phyloP scores from a whole-genome alignment of 495 filamentous ascomycete genomes.

The Terfezia boudieri region DNA sequence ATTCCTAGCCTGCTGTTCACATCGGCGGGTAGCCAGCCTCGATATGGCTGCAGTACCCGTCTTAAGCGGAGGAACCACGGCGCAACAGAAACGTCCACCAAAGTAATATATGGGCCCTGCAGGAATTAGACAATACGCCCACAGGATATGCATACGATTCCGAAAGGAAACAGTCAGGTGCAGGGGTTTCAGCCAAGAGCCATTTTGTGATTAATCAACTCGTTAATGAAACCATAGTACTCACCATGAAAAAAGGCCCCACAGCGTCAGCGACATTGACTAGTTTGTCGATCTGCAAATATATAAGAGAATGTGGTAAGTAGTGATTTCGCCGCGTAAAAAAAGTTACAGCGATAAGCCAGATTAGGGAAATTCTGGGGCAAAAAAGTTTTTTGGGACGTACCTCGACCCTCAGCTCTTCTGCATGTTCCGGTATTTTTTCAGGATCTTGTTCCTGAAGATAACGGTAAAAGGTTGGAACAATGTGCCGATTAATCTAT shows the following conservation, averaged over 20 bases:
- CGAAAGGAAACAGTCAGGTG: slow-evolving; percentile 2
- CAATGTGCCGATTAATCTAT: slow-evolving; percentile 61
- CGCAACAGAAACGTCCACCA: slow-evolving; percentile 72
- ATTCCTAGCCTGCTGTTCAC: slow-evolving; percentile 44
- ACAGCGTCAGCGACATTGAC: slow-evolving; percentile 43
- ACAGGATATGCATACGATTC: background rate
- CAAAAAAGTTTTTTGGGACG: background rate
- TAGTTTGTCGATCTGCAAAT: slow-evolving; percentile 35
- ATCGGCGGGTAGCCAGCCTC: slow-evolving; percentile 54
- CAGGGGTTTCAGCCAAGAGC: no score
- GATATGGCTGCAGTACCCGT: slow-evolving; percentile 55
- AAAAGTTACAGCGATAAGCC: no score
- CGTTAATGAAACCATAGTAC: slow-evolving; percentile 2
- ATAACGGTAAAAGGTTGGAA: slow-evolving; percentile 61
- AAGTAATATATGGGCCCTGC: slow-evolving; percentile 39
- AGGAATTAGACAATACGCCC: background rate
- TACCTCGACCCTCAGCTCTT: slow-evolving; percentile 41
- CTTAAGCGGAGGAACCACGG: slow-evolving; percentile 66
- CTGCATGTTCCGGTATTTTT: slow-evolving; percentile 39
- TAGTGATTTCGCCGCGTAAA: no score
- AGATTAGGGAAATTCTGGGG: no score
- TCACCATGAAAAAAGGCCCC: slow-evolving; percentile 59
- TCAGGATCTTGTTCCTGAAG: slow-evolving; percentile 46
- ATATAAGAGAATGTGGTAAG: no score
- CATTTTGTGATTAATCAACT: background rate